A percentile compares a stretch with the other conserved stretches of the same genome.
These are phyloP conservation scores for Argentina anserina DNA, from an alignment of 306 rosid genomes.

Conservation along the genomic window DNA sequence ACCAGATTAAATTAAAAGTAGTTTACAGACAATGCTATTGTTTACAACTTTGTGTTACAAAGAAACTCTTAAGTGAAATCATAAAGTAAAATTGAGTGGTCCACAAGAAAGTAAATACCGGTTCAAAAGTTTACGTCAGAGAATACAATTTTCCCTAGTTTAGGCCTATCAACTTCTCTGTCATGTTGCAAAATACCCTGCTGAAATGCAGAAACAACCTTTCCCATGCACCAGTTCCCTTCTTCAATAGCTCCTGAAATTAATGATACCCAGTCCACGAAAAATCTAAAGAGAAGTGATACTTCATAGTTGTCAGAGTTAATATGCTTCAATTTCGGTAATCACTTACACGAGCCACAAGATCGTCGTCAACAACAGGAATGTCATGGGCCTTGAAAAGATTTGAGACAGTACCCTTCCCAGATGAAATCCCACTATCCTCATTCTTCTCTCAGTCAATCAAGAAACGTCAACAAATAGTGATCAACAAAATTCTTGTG, in stretches of 20 bases:
- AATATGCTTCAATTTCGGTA: neutral
- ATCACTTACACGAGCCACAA: slow-evolving; percentile 62
- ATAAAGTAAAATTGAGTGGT: too few relatives aligned
- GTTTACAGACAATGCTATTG: too few relatives aligned
- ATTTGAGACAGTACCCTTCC: too few relatives aligned
- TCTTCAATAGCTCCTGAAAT: slow-evolving; percentile 59
- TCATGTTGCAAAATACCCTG: slow-evolving; percentile 53
- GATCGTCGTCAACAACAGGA: slow-evolving; percentile 56
- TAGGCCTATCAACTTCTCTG: too few relatives aligned
- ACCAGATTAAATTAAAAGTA: too few relatives aligned
- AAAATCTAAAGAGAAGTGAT: neutral
- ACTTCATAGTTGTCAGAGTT: neutral
- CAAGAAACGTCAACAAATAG: neutral
- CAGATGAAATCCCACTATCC: slow-evolving; percentile 74
- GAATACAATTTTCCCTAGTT: slow-evolving; percentile 77
- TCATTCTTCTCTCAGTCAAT: too few relatives aligned
- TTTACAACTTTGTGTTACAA: too few relatives aligned
- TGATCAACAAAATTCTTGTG: neutral
- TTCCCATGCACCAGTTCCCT: slow-evolving; percentile 68
- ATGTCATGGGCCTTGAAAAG: too few relatives aligned
- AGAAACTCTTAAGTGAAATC: too few relatives aligned
- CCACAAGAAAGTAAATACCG: too few relatives aligned
- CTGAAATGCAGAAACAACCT: slow-evolving; percentile 67
- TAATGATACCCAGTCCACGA: neutral
- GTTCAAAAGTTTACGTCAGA: too few relatives aligned